Conservation (phyloP, 371 early-diverging fungal species). For the Mucor piriformis region DNA sequence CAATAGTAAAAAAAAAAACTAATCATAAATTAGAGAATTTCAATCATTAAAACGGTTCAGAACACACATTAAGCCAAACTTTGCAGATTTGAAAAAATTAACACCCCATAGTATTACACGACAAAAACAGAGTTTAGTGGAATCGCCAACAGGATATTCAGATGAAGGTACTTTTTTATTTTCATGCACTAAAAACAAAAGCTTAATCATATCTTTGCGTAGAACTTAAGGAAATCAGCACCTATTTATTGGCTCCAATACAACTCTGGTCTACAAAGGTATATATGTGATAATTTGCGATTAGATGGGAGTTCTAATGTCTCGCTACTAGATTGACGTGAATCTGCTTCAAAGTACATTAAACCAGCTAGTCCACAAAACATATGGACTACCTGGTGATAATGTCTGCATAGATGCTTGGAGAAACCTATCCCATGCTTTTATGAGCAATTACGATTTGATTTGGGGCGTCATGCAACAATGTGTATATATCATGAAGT, state of each 20-base stretch:
- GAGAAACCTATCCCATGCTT: conserved; percentile 12
- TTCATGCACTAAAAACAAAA: not conserved
- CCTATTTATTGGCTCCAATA: not conserved
- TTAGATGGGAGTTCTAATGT: too few species aligned
- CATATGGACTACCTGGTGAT: conserved; percentile 8
- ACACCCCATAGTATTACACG: not conserved
- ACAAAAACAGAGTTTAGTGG: not conserved
- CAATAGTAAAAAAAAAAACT: not conserved
- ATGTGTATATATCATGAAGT: conserved; percentile 5
- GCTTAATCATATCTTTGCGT: not conserved
- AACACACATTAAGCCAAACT: not conserved
- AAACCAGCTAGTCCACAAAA: conserved; percentile 5
- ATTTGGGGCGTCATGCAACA: conserved; percentile 8
- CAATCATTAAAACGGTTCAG: not conserved
- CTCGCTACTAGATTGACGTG: not conserved
- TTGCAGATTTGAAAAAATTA: not conserved
- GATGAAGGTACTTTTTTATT: not conserved
- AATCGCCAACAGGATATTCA: not conserved
- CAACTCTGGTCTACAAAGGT: conserved; percentile 5
- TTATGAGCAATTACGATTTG: not conserved
- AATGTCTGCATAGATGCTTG: conserved; percentile 9
- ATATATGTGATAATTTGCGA: not conserved
- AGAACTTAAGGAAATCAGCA: not conserved
- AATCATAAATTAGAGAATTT: not conserved
- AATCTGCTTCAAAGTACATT: not conserved